phyloP scores from a whole-genome alignment of 352 stramenopile species.

The Phytophthora citrophthora region DNA sequence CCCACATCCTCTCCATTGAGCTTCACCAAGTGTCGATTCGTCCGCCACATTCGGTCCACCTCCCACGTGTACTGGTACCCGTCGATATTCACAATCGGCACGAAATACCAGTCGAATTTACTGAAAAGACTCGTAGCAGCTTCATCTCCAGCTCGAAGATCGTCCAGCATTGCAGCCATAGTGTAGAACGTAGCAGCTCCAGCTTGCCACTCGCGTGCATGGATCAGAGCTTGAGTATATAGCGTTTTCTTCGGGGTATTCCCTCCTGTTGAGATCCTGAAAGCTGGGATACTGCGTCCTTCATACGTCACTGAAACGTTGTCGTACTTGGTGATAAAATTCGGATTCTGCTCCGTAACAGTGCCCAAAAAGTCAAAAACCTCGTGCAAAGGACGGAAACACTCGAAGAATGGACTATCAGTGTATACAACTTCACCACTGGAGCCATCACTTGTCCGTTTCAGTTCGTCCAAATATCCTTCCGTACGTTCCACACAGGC shows the following conservation, averaged over 20 bases:
- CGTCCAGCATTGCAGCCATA: slow-evolving; percentile 50
- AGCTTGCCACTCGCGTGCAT: slow-evolving; percentile 64
- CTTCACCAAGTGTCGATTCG: slow-evolving; percentile 52
- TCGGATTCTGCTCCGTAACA: slow-evolving; percentile 45
- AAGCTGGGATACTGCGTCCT: slow-evolving; percentile 60
- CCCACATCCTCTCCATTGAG: slow-evolving; percentile 42
- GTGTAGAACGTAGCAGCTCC: slow-evolving; percentile 54
- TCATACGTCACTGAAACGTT: slow-evolving; percentile 63
- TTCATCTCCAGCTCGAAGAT: slow-evolving; percentile 34
- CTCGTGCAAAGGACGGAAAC: slow-evolving; percentile 68
- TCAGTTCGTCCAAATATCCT: slow-evolving; percentile 51
- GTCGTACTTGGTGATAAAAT: slow-evolving; percentile 60
- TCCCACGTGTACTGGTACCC: slow-evolving; percentile 82
- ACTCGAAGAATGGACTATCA: slow-evolving; percentile 72
- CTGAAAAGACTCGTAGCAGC: slow-evolving; percentile 35
- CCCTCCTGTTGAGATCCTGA: slow-evolving; percentile 54
- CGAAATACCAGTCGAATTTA: slow-evolving; percentile 79
- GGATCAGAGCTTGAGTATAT: slow-evolving; percentile 73
- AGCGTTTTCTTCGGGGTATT: slow-evolving; percentile 46
- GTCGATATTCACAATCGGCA: slow-evolving; percentile 82
- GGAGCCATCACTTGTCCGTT: slow-evolving; percentile 6
- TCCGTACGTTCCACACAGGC: slow-evolving; percentile 55
- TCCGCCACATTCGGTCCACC: slow-evolving; percentile 68
- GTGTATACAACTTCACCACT: slow-evolving; percentile 35
- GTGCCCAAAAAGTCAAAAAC: slow-evolving; percentile 70